Evolutionary conservation across 2,329 filamentous ascomycete species (phyloP), one percentile per base, ranked within the genome.

Genomic region (Penicillium palitans): DNA sequence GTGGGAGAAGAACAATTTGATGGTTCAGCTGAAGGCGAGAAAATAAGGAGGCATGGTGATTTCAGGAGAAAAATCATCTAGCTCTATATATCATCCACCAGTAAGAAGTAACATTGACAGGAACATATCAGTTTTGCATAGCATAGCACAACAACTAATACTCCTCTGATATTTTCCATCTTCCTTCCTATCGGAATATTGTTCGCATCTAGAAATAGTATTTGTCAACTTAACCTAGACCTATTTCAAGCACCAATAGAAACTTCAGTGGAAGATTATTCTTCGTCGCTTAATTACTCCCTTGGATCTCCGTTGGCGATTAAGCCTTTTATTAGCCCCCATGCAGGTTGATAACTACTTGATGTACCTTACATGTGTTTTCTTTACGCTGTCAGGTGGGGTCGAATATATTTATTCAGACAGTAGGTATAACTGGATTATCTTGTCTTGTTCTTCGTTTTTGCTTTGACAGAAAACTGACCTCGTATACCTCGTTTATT

Each of bases 391-490:
- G 12, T 33, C 31, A 3, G 31, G 5, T 2, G 5, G 6, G 35
- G 17, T n/a, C 3, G 2, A 9, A 0, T n/a, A 37, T 37, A n/a
- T 37, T n/a, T 9, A 15, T 1, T 37, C 3, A 10, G 17, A 9
- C 17, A n/a, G 1, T 3, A n/a, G n/a, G 8, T n/a, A 3, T 2
- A 8, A 2, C 17, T 37, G 0, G 6, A 33, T 33, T 2, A 33
- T 33, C 5, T 33, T 15, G 2, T 33, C 5, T 15, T 33, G 2
- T 33, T 33, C 31, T 13, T 13, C 4, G 5, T 33, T 12, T 33
- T 13, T 31, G 4, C 10, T 13, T 31, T 13, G 4, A 9, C 12
- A 13, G 12, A 31, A 5, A 31, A 0, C 12, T 13, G 4, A 13
- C 29, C 1, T 33, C 31, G 31, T 33, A 15, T 33, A 33, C 12